phyloP scores from a whole-genome alignment of 768 basidiomycete species.

The Boletus fagicola region DNA sequence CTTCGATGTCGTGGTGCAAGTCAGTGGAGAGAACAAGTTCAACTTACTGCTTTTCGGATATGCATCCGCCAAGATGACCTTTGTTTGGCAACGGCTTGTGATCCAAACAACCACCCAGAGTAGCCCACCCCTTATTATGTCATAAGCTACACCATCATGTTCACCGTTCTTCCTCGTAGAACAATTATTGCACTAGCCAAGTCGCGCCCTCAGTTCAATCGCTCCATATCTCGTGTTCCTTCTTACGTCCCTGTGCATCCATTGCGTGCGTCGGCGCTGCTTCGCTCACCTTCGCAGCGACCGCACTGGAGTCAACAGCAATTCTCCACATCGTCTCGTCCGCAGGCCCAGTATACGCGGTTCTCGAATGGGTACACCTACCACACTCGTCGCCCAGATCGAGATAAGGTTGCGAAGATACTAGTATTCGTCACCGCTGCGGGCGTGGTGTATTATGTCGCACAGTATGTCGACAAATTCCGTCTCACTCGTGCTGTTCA shows the following conservation, averaged over 20 bases:
- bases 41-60: neutral
- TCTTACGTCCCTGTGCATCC: neutral
- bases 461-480: slow-evolving; percentile 24
- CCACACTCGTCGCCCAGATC: slow-evolving; percentile 5
- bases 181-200: slow-evolving; percentile 2
- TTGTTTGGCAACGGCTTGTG: slow-evolving; percentile 16
- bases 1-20: neutral
- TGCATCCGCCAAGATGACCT: neutral
- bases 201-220: neutral
- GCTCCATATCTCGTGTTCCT: neutral
- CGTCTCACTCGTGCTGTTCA: neutral
- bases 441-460: slow-evolving; percentile 28
- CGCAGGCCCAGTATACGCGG: slow-evolving; percentile 27
- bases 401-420: slow-evolving; percentile 12
- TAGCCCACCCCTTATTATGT: neutral
- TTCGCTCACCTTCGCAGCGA: neutral
- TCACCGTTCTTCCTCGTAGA: neutral
- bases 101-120: slow-evolving; percentile 9
- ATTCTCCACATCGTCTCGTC: slow-evolving; percentile 23
- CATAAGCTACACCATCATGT: slow-evolving; percentile 12
- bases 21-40: neutral
- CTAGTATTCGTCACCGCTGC: slow-evolving; percentile 17
- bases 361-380: slow-evolving; percentile 20
- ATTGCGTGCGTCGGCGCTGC: neutral
- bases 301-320: slow-evolving; percentile 8